Base-by-base conservation (phyloP, 225 moss, liverwort and hornwort species). In the Pleurozium schreberi region DNA sequence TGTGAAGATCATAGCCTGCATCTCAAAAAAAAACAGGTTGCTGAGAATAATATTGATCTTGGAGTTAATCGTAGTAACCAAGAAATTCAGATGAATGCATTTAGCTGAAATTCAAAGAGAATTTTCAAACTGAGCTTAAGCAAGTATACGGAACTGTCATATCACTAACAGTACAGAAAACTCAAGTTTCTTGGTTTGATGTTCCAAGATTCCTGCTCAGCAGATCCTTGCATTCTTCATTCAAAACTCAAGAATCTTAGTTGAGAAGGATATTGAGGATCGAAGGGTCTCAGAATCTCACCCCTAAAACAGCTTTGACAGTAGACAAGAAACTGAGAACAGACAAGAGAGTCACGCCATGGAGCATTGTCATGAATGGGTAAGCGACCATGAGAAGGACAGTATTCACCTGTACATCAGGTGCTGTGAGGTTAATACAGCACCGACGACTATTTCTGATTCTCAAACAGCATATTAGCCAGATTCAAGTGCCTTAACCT, bases 1-100 rank as follows among this genome's bases (percentile, higher is more conserved):
- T 21, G 98, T 95, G 34, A 90, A 90, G 38, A 94, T 85, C 71
- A 87, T 84, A 31, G 42, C 53, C 98, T 98, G 91, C 88, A 91
- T 61, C 59, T 57, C 74, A 83, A 19, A 63, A 81, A 63, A 81
- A 75, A 89, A 45, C 14, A 77, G 50, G 63, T 49, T 27, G 27
- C 40, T 85, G 20, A 28, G 45, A 43, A 28, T 52, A 81, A 40
- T 27, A 81, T 21, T 27, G 40, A 63, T 42, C 47, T 82, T 58
- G 7, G 27, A 40, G 43, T 47, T 79, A 71, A 18, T 53, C 45
- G 13, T 15, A 61, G 53, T 15, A 36, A 74, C 18, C 12, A 70
- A 62, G 21, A 68, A 63, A 75, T 50, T 25, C 57, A 84, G 8
- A 74, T 12, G 27, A 84, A 43, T 22, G n/a, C 17, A 28, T 18